Evolutionary conservation across 176 grass and related monocot genomes (phyloP).

Genomic region (Raddia guianensis): DNA sequence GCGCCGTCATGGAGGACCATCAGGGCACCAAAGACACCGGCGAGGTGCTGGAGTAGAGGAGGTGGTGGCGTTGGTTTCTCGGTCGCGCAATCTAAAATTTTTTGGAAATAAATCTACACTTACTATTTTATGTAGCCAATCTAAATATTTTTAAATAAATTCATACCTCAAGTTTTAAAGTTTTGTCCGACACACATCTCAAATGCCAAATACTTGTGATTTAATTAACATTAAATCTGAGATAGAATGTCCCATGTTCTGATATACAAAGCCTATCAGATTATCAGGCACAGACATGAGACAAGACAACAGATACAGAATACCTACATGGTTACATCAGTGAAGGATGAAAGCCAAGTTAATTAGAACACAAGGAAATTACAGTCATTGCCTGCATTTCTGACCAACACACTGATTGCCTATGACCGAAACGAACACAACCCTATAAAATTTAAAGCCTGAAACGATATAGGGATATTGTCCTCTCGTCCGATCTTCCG

Average conservation of each 20-base stretch:
- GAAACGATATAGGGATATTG: constrained; percentile 15
- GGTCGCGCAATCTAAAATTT: too few species aligned
- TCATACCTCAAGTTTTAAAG: too few species aligned
- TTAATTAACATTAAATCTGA: constrained; percentile 2
- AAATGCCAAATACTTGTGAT: too few species aligned
- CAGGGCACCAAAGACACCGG: too few species aligned
- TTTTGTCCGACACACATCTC: too few species aligned
- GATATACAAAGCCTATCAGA: constrained; percentile 8
- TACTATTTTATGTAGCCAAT: too few species aligned
- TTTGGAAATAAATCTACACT: too few species aligned
- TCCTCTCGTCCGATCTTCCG: constrained; percentile 10
- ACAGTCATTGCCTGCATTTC: constrained; percentile 20
- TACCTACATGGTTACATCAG: constrained; percentile 28
- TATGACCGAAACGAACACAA: constrained; percentile 32
- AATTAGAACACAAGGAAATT: constrained; percentile 24
- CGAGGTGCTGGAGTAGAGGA: too few species aligned
- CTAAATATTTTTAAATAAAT: too few species aligned
- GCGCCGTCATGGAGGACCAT: too few species aligned
- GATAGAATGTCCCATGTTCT: not conserved
- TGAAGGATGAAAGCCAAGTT: constrained; percentile 16
- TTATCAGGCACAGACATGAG: constrained; percentile 3
- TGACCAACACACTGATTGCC: constrained; percentile 34
- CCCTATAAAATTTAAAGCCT: constrained; percentile 1
- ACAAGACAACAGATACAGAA: constrained; percentile 12
- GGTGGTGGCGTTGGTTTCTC: too few species aligned